Evolutionary conservation across 768 basidiomycete species (phyloP), one percentile per base, ranked within the genome.

Genomic region (Boletus pseudopeckii): DNA sequence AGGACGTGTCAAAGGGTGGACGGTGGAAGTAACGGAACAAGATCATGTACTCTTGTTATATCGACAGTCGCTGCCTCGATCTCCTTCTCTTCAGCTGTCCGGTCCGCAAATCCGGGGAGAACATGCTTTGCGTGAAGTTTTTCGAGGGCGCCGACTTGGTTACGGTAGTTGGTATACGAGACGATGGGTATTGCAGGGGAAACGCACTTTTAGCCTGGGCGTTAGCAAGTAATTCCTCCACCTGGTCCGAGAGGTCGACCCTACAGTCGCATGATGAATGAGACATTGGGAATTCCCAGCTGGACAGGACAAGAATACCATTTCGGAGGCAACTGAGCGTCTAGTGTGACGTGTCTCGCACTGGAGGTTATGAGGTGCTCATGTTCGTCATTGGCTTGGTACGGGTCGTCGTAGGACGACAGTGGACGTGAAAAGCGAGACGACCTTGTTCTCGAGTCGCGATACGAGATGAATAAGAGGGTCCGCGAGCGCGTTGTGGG

Each of bases 51-150:
- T 63, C 86, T 81, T 44, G 96, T 99, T 71, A 99, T 91, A 63
- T 90, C 86, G 37, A 80, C 82, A 4, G 95, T 95, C 45, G 88
- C 77, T 20, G 79, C 71, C 66, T 97, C 90, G 56, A 99, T 99
- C 69, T 98, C 95, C 56, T 85, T 81, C 73, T 98, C 96, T 74
- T 99, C 96, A 5, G 85, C 85, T 2, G 89, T 78, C 48, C 97
- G 88, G 80, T 99, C 97, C 67, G 92, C 82, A 70, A 99, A 99
- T 1, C 95, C 96, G 59, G 97, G 97, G 7, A 99, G 81, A 53
- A 88, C 88, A 70, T 97, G 95, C 69, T 91, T 97, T 59, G 96
- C 91, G 62, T 99, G 96, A 5, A 99, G 83, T 70, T 90, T 97
- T 71, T 98, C 97, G 38, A 99, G 85, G 7, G 82, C 74, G n/a